Evolutionary conservation across 129 eudicot genomes (phyloP), one percentile per base, ranked within the genome.

Genomic region (Escallonia rubra): DNA sequence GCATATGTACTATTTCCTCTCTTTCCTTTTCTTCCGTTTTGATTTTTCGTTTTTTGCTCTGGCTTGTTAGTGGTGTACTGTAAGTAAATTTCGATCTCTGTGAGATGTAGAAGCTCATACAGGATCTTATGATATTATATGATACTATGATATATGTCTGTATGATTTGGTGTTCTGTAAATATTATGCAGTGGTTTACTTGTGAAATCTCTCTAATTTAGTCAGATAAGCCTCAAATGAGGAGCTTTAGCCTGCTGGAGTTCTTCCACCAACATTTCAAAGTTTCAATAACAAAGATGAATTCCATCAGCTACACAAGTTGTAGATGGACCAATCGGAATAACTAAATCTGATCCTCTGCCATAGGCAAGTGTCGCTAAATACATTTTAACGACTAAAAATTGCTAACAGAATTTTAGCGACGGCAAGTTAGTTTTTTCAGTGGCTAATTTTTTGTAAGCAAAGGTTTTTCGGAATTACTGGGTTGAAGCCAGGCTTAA

Each of bases 51-150:
- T 8, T 54, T 59, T 15, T 40, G 44, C 8, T 45, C 61, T 16
- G 3, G 10, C 9, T 15, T 57, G 59, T 53, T 57, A 52, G 43
- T 48, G 48, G 66, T 53, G 44, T 23, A 68, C 53, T 55, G 57
- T 76, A 64, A 80, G 43, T 67, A 75, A 75, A 63, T 41, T 58
- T 64, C 69, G 78, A 70, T 78, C 85, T 74, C 8, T 49, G 5
- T 9, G 74, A 73, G 83, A 79, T 68, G 75, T 79, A 40, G 69
- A 51, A 71, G 6, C 39, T 55, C 16, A 2, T 55, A 2, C 41
- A 12, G 16, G 6, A n/a, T 9, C 15, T 50, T 56, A 7, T 23
- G 11, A 16, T 38, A 12, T 43, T 7, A 8, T 42, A 16, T 43
- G 3, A 40, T 16, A 48, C 3, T 45, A 16, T 6, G 4, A 52